Conservation (phyloP, 768 basidiomycete genomes). For the Leccinum truebloodii region DNA sequence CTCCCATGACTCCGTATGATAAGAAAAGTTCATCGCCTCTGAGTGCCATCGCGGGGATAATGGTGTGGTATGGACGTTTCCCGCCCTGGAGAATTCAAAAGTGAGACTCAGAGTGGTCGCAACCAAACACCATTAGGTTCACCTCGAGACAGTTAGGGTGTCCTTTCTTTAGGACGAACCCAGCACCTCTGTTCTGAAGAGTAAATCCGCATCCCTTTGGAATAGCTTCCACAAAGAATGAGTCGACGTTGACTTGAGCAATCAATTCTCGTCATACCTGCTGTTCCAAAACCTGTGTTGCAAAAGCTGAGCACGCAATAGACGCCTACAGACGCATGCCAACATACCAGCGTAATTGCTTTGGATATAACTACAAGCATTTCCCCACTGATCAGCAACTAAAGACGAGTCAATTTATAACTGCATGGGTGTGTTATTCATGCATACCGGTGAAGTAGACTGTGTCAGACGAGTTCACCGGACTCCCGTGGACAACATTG, state of each 20-base stretch:
- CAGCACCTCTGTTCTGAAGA: constrained; percentile 89
- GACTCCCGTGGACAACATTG: constrained; percentile 73
- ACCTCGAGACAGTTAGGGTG: constrained; percentile 88
- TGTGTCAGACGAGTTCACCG: constrained; percentile 85
- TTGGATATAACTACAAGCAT: constrained; percentile 87
- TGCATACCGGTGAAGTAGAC: constrained; percentile 84
- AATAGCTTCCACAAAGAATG: constrained; percentile 53
- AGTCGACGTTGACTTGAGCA: constrained; percentile 1
- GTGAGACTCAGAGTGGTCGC: constrained; percentile 1
- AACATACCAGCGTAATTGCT: constrained; percentile 79
- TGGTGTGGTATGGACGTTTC: constrained; percentile 91
- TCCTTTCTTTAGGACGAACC: constrained; percentile 75
- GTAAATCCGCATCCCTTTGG: constrained; percentile 97
- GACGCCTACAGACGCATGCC: not conserved
- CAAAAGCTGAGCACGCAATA: constrained; percentile 3
- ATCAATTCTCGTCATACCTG: constrained; percentile 45
- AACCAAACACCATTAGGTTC: constrained; percentile 2
- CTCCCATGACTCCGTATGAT: constrained; percentile 91
- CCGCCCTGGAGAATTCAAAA: constrained; percentile 50
- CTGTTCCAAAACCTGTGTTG: constrained; percentile 81
- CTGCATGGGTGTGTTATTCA: not conserved
- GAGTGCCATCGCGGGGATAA: constrained; percentile 87
- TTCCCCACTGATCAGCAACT: constrained; percentile 87
- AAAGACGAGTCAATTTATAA: constrained; percentile 4
- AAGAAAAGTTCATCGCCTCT: constrained; percentile 81